These are phyloP conservation scores for Russula sp. DNA, from an alignment of 768 basidiomycete genomes.

Conservation along the genomic window DNA sequence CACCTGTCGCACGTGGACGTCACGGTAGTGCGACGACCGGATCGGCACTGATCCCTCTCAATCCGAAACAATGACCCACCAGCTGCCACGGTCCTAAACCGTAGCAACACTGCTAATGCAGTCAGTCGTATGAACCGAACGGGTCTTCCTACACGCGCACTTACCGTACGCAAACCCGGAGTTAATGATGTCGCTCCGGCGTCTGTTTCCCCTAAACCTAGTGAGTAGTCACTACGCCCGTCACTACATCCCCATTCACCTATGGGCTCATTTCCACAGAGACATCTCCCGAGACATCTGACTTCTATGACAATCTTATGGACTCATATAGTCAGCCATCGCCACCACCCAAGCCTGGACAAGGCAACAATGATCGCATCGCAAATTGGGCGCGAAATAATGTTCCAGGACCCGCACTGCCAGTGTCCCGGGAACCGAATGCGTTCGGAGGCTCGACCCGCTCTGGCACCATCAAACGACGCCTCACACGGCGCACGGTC, in stretches of 20 bases:
- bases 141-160: constrained; percentile 46
- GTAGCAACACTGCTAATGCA: constrained; percentile 25
- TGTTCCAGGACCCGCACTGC: constrained; percentile 35
- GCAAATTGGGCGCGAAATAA: constrained; percentile 57
- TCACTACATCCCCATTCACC: not conserved
- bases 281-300: constrained; percentile 38
- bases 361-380: constrained; percentile 43
- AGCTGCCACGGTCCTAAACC: constrained; percentile 11
- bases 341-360: constrained; percentile 42
- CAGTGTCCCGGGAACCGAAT: constrained; percentile 41
- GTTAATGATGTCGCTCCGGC: constrained; percentile 28
- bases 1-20: constrained; percentile 47
- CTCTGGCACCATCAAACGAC: constrained; percentile 48
- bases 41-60: not conserved
- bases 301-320: constrained; percentile 76
- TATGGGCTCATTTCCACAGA: constrained; percentile 1
- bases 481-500: constrained; percentile 41
- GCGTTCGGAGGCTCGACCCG: constrained; percentile 50
- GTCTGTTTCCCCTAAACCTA: constrained; percentile 34
- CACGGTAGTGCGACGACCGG: constrained; percentile 30
- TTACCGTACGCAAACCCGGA: constrained; percentile 47
- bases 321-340: constrained; percentile 65
- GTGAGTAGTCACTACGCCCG: constrained; percentile 33
- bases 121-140: constrained; percentile 37
- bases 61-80: constrained; percentile 12